Conservation (phyloP, 2,329 filamentous ascomycete genomes). For the Talaromyces pinophilus region DNA sequence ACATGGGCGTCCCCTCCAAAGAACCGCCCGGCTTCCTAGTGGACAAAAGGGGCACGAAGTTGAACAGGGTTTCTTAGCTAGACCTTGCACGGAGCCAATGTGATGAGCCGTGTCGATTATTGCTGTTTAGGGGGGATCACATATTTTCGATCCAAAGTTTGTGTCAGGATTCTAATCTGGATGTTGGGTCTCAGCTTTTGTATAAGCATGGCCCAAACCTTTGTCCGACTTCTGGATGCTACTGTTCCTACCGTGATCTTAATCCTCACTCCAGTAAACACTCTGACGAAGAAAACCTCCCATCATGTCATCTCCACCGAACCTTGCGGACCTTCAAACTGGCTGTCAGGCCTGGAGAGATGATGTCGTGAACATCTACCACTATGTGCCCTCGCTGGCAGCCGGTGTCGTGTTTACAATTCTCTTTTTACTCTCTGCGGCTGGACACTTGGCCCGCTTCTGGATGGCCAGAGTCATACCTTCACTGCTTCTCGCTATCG, state of each 20-base stretch:
- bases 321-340: background rate
- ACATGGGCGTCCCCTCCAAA: background rate
- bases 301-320: background rate
- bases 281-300: background rate
- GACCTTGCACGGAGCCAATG: background rate
- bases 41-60: background rate
- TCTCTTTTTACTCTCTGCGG: background rate
- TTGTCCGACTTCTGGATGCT: background rate
- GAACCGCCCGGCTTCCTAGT: background rate
- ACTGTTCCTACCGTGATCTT: background rate
- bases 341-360: conserved; percentile 1
- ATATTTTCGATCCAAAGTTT: background rate
- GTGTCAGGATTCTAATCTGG: background rate
- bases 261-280: background rate
- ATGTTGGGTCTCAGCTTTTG: background rate
- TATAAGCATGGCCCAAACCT: background rate
- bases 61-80: background rate
- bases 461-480: background rate
- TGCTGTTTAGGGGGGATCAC: background rate
- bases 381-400: conserved; percentile 6
- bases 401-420: conserved; percentile 3
- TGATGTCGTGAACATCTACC: background rate
- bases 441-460: background rate
- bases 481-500: background rate
- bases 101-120: conserved; percentile 4